Conservation (phyloP, 441 rosid genomes). For the Populus hybrid region DNA sequence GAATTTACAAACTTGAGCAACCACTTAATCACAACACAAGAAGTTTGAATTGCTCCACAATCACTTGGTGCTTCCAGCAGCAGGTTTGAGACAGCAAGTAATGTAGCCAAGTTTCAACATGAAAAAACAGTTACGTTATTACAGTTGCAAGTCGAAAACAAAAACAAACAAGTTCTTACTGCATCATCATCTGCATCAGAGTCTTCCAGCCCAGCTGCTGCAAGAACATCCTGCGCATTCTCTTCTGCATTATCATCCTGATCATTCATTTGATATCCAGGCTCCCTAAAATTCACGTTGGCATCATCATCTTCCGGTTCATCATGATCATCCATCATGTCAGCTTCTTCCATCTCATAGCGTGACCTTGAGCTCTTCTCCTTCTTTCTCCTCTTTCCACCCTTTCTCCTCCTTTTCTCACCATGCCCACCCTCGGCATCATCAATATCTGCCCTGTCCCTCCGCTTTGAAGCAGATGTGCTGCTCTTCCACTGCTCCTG, state of each 20-base stretch:
- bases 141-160: neutral
- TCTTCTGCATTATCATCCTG: constrained; percentile 60
- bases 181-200: constrained; percentile 81
- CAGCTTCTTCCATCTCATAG: constrained; percentile 73
- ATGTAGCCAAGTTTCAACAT: neutral
- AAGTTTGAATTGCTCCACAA: neutral
- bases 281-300: constrained; percentile 49
- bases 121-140: neutral
- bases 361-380: constrained; percentile 75
- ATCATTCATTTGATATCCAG: constrained; percentile 41
- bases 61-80: neutral
- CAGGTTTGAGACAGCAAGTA: neutral
- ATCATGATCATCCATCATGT: constrained; percentile 63
- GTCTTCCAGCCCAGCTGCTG: constrained; percentile 98
- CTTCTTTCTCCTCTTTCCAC: constrained; percentile 94
- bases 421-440: constrained; percentile 85
- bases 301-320: constrained; percentile 74
- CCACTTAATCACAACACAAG: neutral
- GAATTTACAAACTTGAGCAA: neutral
- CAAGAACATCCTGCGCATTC: constrained; percentile 76
- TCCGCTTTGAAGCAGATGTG: constrained; percentile 68
- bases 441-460: constrained; percentile 77
- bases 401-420: constrained; percentile 87
- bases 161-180: constrained; percentile 21
- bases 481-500: constrained; percentile 99